Base-by-base conservation (phyloP, 352 stramenopile genomes). In the Pseudoperonospora humuli region DNA sequence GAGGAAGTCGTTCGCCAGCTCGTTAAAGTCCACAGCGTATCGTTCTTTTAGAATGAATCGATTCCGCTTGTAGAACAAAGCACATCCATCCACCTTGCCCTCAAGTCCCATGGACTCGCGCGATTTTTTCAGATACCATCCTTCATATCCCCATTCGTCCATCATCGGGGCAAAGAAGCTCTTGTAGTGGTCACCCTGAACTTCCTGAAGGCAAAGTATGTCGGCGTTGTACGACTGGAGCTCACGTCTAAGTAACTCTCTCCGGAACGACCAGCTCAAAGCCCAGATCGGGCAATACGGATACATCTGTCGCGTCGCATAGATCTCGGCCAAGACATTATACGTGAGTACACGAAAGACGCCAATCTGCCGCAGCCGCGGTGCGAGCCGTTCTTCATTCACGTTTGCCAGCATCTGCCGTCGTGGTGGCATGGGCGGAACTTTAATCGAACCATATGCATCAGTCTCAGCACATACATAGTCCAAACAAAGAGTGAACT, bases 101-200 rank as follows among this genome's bases (percentile, higher is more conserved):
- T 95, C 90, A 25, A 97, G 57, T 13, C 96, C 96, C 95, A 98
- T 98, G 4, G 86, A 86, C 50, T 98, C 91, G 20, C 96, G 79
- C 7, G 95, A 98, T 70, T 99, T 99, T 63, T 98, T 93, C 55
- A 98, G 93, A 67, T 97, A 99, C 47, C 97, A 88, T 32, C 95
- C 95, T 61, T 98, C 93, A 51, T 98, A 99, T 2, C 96, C 96
- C 57, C 77, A 84, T 26, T 97, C 86, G 17, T 79, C 70, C 74
- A 99, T 95, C 54, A 96, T 78, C 15, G 91, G 91, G 42, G 96
- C 86, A 45, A 99, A 84, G 64, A 98, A 96, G 46, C 82, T 90
- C 56, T 98, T 96, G 66, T 98, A 99, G 50, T 99, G 93, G 55
- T 99, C 96, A 3, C 90, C 91, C 82, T 99, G 96, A 5, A 99